Evolutionary conservation across 163 green algal genomes (phyloP).

Genomic region (Chlamydomonas reinhardtii): DNA sequence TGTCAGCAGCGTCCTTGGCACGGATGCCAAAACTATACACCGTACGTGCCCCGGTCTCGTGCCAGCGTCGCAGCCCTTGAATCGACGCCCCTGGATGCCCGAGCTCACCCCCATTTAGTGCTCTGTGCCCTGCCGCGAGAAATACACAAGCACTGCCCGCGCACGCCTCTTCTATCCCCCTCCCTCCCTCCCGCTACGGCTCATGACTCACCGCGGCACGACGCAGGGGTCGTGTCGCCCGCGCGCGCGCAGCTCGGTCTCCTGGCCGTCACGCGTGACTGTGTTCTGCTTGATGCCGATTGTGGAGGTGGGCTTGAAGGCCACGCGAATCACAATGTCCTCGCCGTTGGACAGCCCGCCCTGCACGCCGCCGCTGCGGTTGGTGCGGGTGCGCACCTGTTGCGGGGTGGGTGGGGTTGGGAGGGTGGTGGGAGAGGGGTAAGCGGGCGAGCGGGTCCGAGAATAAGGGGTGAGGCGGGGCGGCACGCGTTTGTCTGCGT

Average conservation of each 20-base stretch:
- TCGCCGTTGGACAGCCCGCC: constrained; percentile 98
- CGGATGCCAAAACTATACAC: too few species aligned
- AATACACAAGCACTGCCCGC: too few species aligned
- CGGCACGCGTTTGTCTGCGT: too few species aligned
- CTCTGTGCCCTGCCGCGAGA: too few species aligned
- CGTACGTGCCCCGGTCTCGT: too few species aligned
- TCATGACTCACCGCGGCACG: constrained; percentile 73
- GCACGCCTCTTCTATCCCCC: too few species aligned
- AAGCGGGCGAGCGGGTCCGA: background rate
- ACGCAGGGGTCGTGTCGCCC: constrained; percentile 97
- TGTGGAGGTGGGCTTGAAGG: constrained; percentile 99
- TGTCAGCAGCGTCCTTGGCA: too few species aligned
- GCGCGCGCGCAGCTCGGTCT: constrained; percentile 85
- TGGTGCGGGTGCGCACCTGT: constrained; percentile 92
- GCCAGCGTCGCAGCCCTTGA: too few species aligned
- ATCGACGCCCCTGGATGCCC: too few species aligned
- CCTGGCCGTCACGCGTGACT: constrained; percentile 85
- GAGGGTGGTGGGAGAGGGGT: background rate
- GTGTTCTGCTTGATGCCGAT: constrained; percentile 95
- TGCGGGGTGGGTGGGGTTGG: background rate
- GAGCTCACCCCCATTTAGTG: too few species aligned
- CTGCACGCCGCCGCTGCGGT: constrained; percentile 93
- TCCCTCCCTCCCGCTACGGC: too few species aligned
- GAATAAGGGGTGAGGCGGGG: background rate
- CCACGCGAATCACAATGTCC: constrained; percentile 93